Percentiles rank a stretch among this genome's conserved stretches.
Evolutionary conservation across 2,329 filamentous ascomycete genomes (phyloP).

Genomic region (Lizonia empirigonia): DNA sequence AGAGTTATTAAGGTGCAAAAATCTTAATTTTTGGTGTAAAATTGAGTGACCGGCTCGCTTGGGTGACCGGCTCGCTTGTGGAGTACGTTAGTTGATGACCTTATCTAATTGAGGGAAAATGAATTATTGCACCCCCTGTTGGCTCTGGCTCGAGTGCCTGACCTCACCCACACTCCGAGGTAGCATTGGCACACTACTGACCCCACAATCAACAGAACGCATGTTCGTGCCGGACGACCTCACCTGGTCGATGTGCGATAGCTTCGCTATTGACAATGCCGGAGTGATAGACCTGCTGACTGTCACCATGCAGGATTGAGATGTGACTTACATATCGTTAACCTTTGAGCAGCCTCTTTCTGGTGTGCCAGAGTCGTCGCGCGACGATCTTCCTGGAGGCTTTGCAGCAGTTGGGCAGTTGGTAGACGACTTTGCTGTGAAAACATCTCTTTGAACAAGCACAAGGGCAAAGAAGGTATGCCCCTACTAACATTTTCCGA

Average conservation of each 20-base stretch:
- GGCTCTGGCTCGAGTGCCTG: not conserved
- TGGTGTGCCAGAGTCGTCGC: not conserved
- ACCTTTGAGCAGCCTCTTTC: not conserved
- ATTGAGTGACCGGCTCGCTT: no score
- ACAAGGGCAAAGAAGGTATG: not conserved
- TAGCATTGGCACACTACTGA: not conserved
- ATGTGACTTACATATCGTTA: not conserved
- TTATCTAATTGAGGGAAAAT: no score
- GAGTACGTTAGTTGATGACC: no score
- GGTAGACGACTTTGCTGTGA: not conserved
- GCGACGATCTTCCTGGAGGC: no score
- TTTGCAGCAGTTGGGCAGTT: no score
- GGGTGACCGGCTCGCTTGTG: no score
- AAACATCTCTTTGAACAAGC: not conserved
- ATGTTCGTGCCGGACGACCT: not conserved
- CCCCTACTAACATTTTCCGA: not conserved
- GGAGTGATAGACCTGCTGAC: not conserved
- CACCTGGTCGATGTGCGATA: not conserved
- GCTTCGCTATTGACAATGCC: not conserved
- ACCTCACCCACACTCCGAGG: not conserved
- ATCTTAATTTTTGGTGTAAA: no score
- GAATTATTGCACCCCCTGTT: no score
- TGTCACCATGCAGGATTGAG: not conserved
- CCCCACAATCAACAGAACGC: slow-evolving; percentile 15
- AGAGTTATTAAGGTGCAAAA: no score